phyloP scores from a whole-genome alignment of 345 rosid genomes.

The Capsella bursapastoris region DNA sequence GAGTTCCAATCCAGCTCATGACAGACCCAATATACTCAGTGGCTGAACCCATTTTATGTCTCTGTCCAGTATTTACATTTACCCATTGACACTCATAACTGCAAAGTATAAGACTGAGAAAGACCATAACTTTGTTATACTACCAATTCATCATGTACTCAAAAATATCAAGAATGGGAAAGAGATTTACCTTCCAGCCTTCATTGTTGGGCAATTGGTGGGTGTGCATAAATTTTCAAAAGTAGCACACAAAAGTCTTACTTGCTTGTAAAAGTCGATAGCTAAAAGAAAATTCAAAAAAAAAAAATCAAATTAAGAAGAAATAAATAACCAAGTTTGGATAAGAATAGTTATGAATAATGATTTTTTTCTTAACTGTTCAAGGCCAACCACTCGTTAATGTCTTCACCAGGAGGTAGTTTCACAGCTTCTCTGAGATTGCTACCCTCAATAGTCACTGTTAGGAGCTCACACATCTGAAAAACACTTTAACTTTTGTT shows the following conservation, averaged over 20 bases:
- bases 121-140: background rate
- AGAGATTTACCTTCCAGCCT: conserved; percentile 75
- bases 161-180: background rate
- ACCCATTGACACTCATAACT: conserved; percentile 96
- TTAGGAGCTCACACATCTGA: conserved; percentile 68
- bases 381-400: conserved; percentile 93
- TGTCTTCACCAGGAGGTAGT: conserved; percentile 90
- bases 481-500: conserved; percentile 55
- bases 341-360: background rate
- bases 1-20: conserved; percentile 84
- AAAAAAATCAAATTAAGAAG: background rate
- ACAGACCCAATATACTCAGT: conserved; percentile 86
- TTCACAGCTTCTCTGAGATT: conserved; percentile 84
- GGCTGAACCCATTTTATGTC: conserved; percentile 73
- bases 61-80: conserved; percentile 59
- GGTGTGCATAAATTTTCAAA: conserved; percentile 84
- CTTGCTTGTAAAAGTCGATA: conserved; percentile 90
- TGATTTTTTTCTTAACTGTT: conserved; percentile 59
- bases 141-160: background rate
- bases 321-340: background rate
- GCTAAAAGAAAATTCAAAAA: conserved; percentile 54
- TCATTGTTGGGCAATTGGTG: conserved; percentile 85
- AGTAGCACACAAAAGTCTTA: conserved; percentile 77
- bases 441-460: conserved; percentile 74
- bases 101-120: conserved; percentile 17